Base-by-base conservation (phyloP, 108 stramenopile genomes). In the Skeletonema costatum region DNA sequence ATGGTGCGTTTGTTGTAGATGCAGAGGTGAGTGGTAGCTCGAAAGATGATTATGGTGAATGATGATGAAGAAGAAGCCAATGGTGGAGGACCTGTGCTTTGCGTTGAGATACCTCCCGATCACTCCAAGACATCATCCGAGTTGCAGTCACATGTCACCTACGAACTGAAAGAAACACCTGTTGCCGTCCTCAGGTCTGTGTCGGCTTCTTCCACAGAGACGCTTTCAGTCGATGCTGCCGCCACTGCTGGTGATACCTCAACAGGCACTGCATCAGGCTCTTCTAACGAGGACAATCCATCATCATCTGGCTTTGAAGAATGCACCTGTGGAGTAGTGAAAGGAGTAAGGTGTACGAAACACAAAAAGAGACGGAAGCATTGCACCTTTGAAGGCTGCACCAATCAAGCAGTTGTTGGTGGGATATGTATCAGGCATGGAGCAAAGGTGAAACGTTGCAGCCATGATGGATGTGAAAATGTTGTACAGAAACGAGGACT, bases 381-480 rank as follows among this genome's bases (percentile, higher is more conserved):
- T 16, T 46, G 44, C 14, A 46, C 9, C 11, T 14, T 46, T 19
- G 19, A 61, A 61, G 60, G n/a, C 10, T 61, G 60, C 11, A 61
- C 60, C 60, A 61, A 61, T 33, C 60, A 11, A 13, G 14, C 60
- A 6, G 19, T 19, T 12, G 11, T 32, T 12, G 60, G 60, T 32
- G 60, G 60, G n/a, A 16, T 61, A 11, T 61, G 60, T 16, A 61
- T 61, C 32, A 31, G 11, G 32, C 60, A 61, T 61, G 60, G 60
- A 16, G 60, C 60, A 16, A 46, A 46, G 44, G 44, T 46, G 11
- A 46, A 46, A 46, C 44, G 44, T 46, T 46, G 44, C 14, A 46
- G 44, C 14, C 44, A 46, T 16, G 44, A 46, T 46, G 44, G 44
- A 46, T 46, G 44, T 46, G 14, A 46, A 1, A 46, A 46, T 46